These are phyloP conservation scores for Claviceps africana DNA, from an alignment of 2,329 filamentous ascomycete genomes.

Conservation along the genomic window DNA sequence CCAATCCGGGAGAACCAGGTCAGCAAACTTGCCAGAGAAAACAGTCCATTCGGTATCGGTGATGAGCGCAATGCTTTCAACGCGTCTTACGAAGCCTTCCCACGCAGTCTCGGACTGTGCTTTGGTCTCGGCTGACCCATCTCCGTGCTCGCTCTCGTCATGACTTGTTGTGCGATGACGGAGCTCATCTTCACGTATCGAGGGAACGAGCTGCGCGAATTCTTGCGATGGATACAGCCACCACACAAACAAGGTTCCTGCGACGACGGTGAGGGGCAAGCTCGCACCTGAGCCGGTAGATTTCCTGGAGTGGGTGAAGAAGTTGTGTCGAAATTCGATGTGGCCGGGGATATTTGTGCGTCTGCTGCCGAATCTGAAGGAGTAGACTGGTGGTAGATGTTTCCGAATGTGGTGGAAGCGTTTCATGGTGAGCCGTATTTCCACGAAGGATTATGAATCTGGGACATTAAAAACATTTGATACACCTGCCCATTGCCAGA, in stretches of 20 bases:
- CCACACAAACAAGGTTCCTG: conserved; percentile 27
- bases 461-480: too few species aligned
- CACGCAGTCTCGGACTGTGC: conserved; percentile 27
- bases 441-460: background rate
- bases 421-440: conserved; percentile 5
- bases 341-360: background rate
- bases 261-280: conserved; percentile 20
- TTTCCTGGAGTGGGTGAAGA: conserved; percentile 3
- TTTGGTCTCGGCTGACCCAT: conserved; percentile 9
- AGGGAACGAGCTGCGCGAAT: conserved; percentile 22
- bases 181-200: background rate
- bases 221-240: conserved; percentile 30
- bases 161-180: background rate
- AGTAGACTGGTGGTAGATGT: conserved; percentile 3
- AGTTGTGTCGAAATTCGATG: background rate
- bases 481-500: background rate
- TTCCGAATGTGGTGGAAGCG: conserved; percentile 5
- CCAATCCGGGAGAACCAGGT: conserved; percentile 71
- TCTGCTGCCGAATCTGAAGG: background rate
- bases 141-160: conserved; percentile 7
- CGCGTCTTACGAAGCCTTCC: conserved; percentile 31
- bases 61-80: conserved; percentile 39
- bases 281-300: conserved; percentile 4
- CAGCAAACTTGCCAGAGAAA: conserved; percentile 47
- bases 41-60: conserved; percentile 41